Conservation (phyloP, 441 rosid species). For the Cnidoscolus chayamansa region DNA sequence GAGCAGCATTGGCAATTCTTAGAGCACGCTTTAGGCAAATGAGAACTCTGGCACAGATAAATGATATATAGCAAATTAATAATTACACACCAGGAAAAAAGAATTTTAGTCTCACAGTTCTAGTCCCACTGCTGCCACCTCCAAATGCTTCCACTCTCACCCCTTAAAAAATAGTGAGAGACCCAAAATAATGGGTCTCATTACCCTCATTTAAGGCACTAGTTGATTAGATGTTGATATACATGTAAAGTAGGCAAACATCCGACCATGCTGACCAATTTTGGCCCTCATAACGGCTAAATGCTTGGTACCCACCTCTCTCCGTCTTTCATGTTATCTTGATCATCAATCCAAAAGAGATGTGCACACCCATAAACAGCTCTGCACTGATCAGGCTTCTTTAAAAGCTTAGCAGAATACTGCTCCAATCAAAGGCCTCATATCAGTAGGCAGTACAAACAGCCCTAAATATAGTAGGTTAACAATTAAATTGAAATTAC, state of each 20-base stretch:
- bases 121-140: neutral
- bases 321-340: constrained; percentile 84
- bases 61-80: neutral
- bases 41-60: constrained; percentile 54
- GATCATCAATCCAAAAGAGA: constrained; percentile 95
- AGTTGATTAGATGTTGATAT: neutral
- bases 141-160: neutral
- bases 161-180: neutral
- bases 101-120: neutral
- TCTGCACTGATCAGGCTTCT: constrained; percentile 98
- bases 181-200: neutral
- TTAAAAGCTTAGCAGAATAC: constrained; percentile 97
- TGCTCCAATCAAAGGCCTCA: constrained; percentile 38
- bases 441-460: constrained; percentile 35
- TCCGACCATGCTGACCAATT: neutral
- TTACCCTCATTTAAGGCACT: neutral
- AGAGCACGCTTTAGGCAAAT: constrained; percentile 91
- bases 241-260: neutral
- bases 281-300: neutral
- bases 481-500: constrained; percentile 3
- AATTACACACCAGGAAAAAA: neutral
- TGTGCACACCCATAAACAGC: constrained; percentile 95
- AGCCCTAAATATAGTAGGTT: neutral
- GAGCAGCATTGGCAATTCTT: constrained; percentile 94
- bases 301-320: constrained; percentile 55